Evolutionary conservation across 2,329 filamentous ascomycete species (phyloP).

Genomic region (Botrytis fabae): DNA sequence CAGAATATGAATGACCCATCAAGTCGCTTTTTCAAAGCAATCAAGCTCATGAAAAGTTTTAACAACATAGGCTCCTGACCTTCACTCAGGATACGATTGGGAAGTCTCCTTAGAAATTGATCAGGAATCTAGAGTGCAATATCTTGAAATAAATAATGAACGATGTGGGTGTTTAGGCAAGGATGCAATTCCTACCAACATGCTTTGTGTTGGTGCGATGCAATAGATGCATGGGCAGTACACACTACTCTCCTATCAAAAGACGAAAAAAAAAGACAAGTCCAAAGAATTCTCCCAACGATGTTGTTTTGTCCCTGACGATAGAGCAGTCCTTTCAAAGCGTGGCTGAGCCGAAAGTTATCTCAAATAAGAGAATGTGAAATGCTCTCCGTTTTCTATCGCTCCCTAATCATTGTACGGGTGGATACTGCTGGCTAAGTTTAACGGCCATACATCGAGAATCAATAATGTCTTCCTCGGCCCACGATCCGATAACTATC

Average conservation of each 20-base stretch:
- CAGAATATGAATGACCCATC: background rate
- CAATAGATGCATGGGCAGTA: background rate
- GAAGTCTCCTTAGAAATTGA: background rate
- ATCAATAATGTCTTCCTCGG: background rate
- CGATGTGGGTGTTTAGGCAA: background rate
- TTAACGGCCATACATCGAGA: background rate
- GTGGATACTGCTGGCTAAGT: background rate
- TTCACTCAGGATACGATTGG: background rate
- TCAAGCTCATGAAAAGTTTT: background rate
- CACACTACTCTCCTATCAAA: background rate
- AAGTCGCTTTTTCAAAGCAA: background rate
- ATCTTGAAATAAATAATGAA: slow-evolving; percentile 1
- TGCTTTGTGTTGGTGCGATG: background rate
- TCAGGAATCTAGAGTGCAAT: background rate
- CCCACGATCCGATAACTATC: background rate
- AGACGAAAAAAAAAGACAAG: background rate
- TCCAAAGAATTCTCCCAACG: background rate
- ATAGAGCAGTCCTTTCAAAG: background rate
- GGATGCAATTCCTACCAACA: background rate
- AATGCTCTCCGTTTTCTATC: background rate
- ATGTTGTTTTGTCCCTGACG: background rate
- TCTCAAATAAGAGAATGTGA: background rate
- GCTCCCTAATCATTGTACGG: background rate
- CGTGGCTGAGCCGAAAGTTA: background rate
- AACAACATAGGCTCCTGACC: background rate